Percentiles rank a stretch among this genome's conserved stretches.
Conservation (phyloP, 805 yeast genomes). For the Saccharomycopsis oosterbeekiorum region DNA sequence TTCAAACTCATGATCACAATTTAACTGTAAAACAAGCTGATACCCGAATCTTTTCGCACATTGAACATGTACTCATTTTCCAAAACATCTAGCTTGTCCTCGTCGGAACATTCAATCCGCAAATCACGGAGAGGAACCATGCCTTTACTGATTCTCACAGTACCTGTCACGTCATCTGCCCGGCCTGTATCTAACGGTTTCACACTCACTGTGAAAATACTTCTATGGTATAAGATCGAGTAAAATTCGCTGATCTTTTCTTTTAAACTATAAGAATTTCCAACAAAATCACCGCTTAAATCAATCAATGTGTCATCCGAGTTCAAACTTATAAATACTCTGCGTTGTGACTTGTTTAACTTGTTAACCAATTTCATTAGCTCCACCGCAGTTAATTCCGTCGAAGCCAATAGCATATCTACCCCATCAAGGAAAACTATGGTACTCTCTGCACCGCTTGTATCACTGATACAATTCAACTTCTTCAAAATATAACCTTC, state of each 20-base stretch:
- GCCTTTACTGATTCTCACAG: slow-evolving; percentile 10
- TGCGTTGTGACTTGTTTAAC: neutral
- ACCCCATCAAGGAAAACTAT: slow-evolving; percentile 6
- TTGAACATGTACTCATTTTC: slow-evolving; percentile 15
- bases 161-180: slow-evolving; percentile 17
- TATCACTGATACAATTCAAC: neutral
- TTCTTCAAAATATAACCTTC: slow-evolving; percentile 1
- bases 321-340: neutral
- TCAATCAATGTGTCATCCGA: slow-evolving; percentile 10
- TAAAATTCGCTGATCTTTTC: slow-evolving; percentile 8
- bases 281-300: neutral
- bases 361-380: slow-evolving; percentile 6
- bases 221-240: slow-evolving; percentile 4
- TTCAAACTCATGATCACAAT: neutral
- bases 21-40: slow-evolving; percentile 13
- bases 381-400: neutral
- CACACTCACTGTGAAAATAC: slow-evolving; percentile 7
- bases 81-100: neutral
- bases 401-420: slow-evolving; percentile 13
- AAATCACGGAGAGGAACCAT: neutral
- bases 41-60: slow-evolving; percentile 11
- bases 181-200: slow-evolving; percentile 18
- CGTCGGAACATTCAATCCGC: neutral
- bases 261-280: slow-evolving; percentile 3
- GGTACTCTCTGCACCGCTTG: neutral